These are phyloP conservation scores for Termitomyces sp. DNA, from an alignment of 768 basidiomycete species.

Conservation along the genomic window DNA sequence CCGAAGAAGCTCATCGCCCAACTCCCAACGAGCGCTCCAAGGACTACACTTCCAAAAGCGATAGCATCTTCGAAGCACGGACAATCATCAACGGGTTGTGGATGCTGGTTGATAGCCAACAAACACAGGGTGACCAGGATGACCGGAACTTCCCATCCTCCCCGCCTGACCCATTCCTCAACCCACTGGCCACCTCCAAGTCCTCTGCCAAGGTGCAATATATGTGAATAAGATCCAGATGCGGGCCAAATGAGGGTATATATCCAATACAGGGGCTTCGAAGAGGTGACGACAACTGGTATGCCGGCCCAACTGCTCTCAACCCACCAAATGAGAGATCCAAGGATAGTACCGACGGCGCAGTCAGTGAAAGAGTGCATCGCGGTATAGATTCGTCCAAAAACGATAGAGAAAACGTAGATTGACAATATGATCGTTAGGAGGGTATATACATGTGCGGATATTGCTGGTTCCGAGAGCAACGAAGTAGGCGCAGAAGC, in stretches of 20 bases:
- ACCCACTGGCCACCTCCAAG: slow-evolving; percentile 28
- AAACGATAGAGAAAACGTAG: slow-evolving; percentile 70
- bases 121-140: slow-evolving; percentile 58
- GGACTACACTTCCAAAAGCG: slow-evolving; percentile 79
- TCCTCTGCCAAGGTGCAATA: slow-evolving; percentile 32
- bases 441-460: slow-evolving; percentile 35
- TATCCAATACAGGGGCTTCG: slow-evolving; percentile 22
- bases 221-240: slow-evolving; percentile 9
- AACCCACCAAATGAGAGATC: slow-evolving; percentile 62
- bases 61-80: slow-evolving; percentile 99
- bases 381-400: slow-evolving; percentile 76
- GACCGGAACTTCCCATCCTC: slow-evolving; percentile 54
- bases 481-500: slow-evolving; percentile 24
- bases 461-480: slow-evolving; percentile 30
- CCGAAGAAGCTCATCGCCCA: slow-evolving; percentile 54
- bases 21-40: slow-evolving; percentile 63
- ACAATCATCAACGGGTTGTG: slow-evolving; percentile 93
- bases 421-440: slow-evolving; percentile 39
- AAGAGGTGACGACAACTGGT: slow-evolving; percentile 23
- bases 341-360: slow-evolving; percentile 54
- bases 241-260: slow-evolving; percentile 20
- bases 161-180: slow-evolving; percentile 27
- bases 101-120: slow-evolving; percentile 80
- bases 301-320: slow-evolving; percentile 39
- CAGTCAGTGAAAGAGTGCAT: slow-evolving; percentile 89